A percentile compares a stretch with the other conserved stretches of the same genome.
Evolutionary conservation across 2,329 filamentous ascomycete species (phyloP).

Genomic region (Alternaria arbusti): DNA sequence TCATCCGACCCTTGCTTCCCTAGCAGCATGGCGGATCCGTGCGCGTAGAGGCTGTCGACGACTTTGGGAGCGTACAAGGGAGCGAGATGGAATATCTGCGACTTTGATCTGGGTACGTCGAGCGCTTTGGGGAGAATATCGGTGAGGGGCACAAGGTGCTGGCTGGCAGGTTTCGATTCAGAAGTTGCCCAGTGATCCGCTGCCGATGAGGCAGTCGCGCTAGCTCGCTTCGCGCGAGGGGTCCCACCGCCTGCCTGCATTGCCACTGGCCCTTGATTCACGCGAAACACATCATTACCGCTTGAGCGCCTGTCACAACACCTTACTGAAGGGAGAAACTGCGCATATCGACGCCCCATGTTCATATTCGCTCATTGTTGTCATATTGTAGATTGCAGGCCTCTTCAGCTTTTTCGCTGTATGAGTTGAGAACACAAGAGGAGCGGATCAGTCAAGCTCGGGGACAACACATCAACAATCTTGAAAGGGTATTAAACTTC

Average conservation of each 20-base stretch:
- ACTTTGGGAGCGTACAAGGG: background rate
- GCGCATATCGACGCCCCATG: background rate
- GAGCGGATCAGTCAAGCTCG: background rate
- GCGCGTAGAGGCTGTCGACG: constrained; percentile 4
- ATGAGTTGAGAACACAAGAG: background rate
- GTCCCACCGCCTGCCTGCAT: constrained; percentile 17
- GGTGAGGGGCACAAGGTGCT: constrained; percentile 30
- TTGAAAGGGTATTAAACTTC: background rate
- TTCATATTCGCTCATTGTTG: background rate
- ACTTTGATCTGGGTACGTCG: background rate
- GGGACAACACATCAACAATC: background rate
- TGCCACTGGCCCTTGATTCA: constrained; percentile 10
- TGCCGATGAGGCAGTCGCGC: constrained; percentile 21
- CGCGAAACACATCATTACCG: background rate
- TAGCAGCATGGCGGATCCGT: background rate
- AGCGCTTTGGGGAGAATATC: constrained; percentile 9
- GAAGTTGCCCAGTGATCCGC: constrained; percentile 21
- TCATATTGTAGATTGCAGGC: background rate
- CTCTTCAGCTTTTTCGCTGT: background rate
- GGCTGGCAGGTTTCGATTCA: constrained; percentile 21
- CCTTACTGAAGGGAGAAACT: background rate
- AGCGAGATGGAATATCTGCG: background rate
- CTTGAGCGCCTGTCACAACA: background rate
- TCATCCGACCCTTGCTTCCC: constrained; percentile 1
- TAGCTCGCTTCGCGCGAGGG: constrained; percentile 21